These are phyloP conservation scores for Tolypocladium ovalisporum DNA, from an alignment of 2,329 filamentous ascomycete genomes.

Conservation along the genomic window DNA sequence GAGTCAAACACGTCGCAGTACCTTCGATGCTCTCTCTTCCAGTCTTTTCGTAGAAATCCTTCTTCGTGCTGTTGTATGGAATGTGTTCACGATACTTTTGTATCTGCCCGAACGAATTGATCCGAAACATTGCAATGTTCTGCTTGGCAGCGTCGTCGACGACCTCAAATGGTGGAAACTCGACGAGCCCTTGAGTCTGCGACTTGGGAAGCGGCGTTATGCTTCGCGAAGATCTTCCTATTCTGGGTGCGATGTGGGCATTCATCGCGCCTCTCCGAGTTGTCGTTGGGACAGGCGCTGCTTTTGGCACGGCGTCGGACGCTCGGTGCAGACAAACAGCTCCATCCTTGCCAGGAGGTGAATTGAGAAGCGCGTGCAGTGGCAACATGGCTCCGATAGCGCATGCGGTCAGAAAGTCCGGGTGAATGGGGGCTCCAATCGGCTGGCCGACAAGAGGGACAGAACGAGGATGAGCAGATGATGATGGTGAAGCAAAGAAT, in stretches of 20 bases:
- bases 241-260: neutral
- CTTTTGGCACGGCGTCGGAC: conserved; percentile 16
- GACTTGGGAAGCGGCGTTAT: conserved; percentile 37
- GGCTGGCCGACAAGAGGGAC: neutral
- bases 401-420: conserved; percentile 6
- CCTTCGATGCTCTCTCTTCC: conserved; percentile 83
- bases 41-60: conserved; percentile 76
- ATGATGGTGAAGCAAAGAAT: neutral
- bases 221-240: conserved; percentile 30
- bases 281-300: conserved; percentile 13
- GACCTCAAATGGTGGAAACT: conserved; percentile 64
- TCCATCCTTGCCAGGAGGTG: conserved; percentile 34
- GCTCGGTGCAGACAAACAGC: conserved; percentile 21
- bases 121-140: conserved; percentile 51
- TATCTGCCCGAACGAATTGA: conserved; percentile 57
- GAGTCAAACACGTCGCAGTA: conserved; percentile 23
- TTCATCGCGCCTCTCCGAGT: neutral
- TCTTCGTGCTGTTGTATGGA: conserved; percentile 91
- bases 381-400: conserved; percentile 43
- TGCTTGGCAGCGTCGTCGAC: conserved; percentile 44
- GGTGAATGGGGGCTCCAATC: neutral
- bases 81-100: conserved; percentile 60
- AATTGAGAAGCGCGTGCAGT: conserved; percentile 56
- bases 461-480: neutral
- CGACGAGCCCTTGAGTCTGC: conserved; percentile 54